These are phyloP conservation scores for Termitomyces sp. DNA, from an alignment of 1,284 basidiomycete species.

Conservation along the genomic window DNA sequence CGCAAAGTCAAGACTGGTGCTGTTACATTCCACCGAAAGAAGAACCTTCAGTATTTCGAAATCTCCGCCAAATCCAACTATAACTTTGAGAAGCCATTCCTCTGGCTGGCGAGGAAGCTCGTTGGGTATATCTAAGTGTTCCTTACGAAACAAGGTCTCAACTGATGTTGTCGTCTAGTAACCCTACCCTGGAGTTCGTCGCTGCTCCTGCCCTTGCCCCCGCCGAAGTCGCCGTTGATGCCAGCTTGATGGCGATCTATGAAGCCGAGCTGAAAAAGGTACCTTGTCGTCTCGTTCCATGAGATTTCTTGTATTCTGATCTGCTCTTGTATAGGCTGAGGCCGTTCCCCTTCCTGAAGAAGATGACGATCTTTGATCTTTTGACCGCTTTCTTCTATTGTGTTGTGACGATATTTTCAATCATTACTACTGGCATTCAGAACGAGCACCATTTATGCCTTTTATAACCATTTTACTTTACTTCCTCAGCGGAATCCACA, in stretches of 20 bases:
- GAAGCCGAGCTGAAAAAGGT: slow-evolving; percentile 73
- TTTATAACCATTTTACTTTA: slow-evolving; percentile 14
- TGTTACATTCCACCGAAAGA: slow-evolving; percentile 99
- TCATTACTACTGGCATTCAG: slow-evolving; percentile 18
- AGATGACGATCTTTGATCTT: slow-evolving; percentile 62
- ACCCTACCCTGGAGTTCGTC: slow-evolving; percentile 89
- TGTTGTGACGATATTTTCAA: slow-evolving; percentile 21
- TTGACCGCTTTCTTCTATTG: slow-evolving; percentile 18
- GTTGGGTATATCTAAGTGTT: slow-evolving; percentile 69
- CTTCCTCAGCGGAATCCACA: slow-evolving; percentile 12
- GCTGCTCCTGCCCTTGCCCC: slow-evolving; percentile 95
- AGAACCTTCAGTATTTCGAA: slow-evolving; percentile 99
- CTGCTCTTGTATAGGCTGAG: slow-evolving; percentile 48
- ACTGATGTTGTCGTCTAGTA: slow-evolving; percentile 35
- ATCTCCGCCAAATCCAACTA: slow-evolving; percentile 99
- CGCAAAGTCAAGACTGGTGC: slow-evolving; percentile 99
- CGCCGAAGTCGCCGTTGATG: slow-evolving; percentile 88
- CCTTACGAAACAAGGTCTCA: background rate
- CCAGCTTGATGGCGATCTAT: slow-evolving; percentile 80
- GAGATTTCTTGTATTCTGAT: background rate
- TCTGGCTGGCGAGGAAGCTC: slow-evolving; percentile 98
- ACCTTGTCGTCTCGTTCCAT: slow-evolving; percentile 19
- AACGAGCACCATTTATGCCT: slow-evolving; percentile 15
- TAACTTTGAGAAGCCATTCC: slow-evolving; percentile 99
- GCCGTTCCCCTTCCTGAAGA: slow-evolving; percentile 75